Base-by-base conservation (phyloP, 352 stramenopile genomes). In the Saprolegnia parasitica region DNA sequence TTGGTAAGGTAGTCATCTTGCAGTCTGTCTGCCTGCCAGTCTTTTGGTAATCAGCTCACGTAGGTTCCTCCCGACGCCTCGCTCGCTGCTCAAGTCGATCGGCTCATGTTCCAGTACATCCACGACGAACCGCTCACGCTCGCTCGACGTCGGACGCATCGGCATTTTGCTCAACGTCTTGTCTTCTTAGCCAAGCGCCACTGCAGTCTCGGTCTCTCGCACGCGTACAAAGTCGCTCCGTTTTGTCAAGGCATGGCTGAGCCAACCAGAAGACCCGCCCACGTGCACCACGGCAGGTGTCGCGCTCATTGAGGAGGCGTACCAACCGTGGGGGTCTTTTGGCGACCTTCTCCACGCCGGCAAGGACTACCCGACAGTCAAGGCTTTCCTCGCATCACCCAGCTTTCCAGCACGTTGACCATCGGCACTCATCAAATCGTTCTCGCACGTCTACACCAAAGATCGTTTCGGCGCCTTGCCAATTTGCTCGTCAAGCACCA, bases 1-100 rank as follows among this genome's bases (percentile, higher is more conserved):
- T 39, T 46, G 58, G 58, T 20, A 52, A 55, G 20, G 58, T 66
- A 4, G 45, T 26, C 20, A 66, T 66, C 21, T 26, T 66, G 4
- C 58, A 66, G 32, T 37, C 39, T 23, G 49, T 54, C 23, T 66
- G 58, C 26, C 21, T 66, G 26, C 58, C 58, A 39, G 58, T 66
- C 0, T 1, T 66, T n/a, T 66, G 58, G 58, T 66, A n/a, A 66
- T 1, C 58, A 66, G 26, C 23, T 66, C 1, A 16, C 58, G 8
- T 66, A 15, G 39, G 8, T 46, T 46, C 39, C 39, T 8, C 39
- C 39, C 15, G 39, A 46, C 39, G 15, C 8, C 8, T 15, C 8
- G 15, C 39, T 16, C 8, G 39, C 39, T 8, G 39, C 39, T 15
- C 39, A 16, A 8, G 15, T 46, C 39, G 39, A 46, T 46, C 39